Evolutionary conservation across 139 green algal genomes (phyloP).

Genomic region (Chlorella vulgaris): DNA sequence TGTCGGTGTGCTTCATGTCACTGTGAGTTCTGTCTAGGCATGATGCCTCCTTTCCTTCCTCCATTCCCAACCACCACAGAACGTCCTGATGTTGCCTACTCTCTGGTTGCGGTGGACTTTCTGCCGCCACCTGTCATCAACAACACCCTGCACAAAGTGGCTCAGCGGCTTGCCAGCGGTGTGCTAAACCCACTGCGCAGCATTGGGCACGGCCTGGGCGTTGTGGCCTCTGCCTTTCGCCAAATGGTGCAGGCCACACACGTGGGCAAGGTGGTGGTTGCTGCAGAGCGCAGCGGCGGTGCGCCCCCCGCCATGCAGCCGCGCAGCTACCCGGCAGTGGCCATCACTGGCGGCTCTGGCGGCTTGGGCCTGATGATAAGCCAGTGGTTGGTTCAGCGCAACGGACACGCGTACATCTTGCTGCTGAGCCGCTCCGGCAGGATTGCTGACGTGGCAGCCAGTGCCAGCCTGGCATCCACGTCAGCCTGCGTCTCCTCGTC

Average conservation of each 20-base stretch:
- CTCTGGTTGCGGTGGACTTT: conserved; percentile 89
- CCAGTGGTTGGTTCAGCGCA: conserved; percentile 30
- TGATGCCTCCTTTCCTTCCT: no score
- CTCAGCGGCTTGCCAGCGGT: conserved; percentile 47
- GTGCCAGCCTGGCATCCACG: background rate
- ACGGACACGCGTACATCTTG: background rate
- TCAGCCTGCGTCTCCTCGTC: conserved; percentile 19
- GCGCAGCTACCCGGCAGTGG: background rate
- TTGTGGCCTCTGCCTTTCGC: conserved; percentile 69
- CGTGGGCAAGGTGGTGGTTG: conserved; percentile 86
- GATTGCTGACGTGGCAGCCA: background rate
- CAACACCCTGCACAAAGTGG: conserved; percentile 37
- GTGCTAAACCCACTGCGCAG: conserved; percentile 57
- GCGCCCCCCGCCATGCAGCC: background rate
- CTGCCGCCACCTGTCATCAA: conserved; percentile 65
- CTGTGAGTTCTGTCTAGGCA: no score
- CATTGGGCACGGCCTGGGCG: conserved; percentile 50
- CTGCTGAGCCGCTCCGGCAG: conserved; percentile 48
- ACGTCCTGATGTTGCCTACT: conserved; percentile 77
- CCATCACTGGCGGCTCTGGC: conserved; percentile 51
- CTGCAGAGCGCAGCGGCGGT: background rate
- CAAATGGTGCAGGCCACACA: conserved; percentile 76
- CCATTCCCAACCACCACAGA: no score
- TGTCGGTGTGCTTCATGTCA: no score
- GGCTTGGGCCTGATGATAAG: conserved; percentile 37